phyloP scores from a whole-genome alignment of 148 eudicot species.

The Heliamphora exappendiculata region DNA sequence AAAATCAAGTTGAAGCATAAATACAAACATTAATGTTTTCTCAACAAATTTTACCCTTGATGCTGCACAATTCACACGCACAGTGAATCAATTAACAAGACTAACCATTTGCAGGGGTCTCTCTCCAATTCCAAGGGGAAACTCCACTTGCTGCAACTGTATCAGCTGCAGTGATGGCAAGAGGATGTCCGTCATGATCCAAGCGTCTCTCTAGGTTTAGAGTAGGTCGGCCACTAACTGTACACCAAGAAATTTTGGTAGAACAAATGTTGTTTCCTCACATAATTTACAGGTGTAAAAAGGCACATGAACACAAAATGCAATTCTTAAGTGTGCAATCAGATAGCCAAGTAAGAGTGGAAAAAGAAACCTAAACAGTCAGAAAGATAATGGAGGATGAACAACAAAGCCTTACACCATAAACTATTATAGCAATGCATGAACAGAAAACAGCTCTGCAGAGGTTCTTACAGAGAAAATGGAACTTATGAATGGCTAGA shows the following conservation, averaged over 20 bases:
- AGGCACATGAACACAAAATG: neutral
- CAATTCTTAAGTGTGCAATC: neutral
- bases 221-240: constrained; percentile 45
- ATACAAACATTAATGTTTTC: neutral
- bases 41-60: neutral
- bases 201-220: constrained; percentile 48
- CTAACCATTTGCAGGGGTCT: constrained; percentile 52
- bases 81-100: neutral
- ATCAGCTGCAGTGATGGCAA: constrained; percentile 60
- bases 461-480: neutral
- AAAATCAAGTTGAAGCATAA: neutral
- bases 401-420: neutral
- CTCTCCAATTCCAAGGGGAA: constrained; percentile 71
- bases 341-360: neutral
- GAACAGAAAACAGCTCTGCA: neutral
- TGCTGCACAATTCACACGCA: neutral
- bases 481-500: neutral
- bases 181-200: constrained; percentile 71
- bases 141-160: constrained; percentile 45
- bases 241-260: constrained; percentile 8
- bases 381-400: neutral
- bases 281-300: neutral
- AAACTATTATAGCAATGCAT: neutral
- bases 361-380: neutral
- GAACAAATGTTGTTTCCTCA: neutral